These are phyloP conservation scores for Ceriops decandra DNA, from an alignment of 345 rosid species.

Conservation along the genomic window DNA sequence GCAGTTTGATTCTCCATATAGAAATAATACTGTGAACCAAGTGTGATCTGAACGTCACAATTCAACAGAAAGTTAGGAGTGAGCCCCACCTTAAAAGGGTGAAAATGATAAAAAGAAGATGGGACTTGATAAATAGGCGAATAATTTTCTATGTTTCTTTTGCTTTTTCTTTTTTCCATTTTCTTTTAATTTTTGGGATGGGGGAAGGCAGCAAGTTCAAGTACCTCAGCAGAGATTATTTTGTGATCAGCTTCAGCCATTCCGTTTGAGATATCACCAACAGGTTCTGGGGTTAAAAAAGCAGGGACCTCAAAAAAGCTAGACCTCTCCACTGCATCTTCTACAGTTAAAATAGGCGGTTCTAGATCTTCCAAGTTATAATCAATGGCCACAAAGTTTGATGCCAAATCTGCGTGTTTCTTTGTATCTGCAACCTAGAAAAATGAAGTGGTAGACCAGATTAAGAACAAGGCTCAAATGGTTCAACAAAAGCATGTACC, in stretches of 20 bases:
- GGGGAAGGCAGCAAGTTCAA: not conserved
- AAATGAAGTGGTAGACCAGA: slow-evolving; percentile 4
- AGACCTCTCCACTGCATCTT: slow-evolving; percentile 63
- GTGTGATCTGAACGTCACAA: slow-evolving; percentile 44
- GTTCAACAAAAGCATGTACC: not conserved
- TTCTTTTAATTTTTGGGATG: too few species aligned
- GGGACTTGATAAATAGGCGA: too few species aligned
- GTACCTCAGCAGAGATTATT: slow-evolving; percentile 64
- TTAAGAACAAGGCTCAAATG: slow-evolving; percentile 2
- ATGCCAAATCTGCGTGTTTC: slow-evolving; percentile 70
- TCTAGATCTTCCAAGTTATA: slow-evolving; percentile 55
- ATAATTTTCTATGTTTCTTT: too few species aligned
- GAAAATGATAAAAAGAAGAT: not conserved
- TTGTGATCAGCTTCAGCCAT: slow-evolving; percentile 74
- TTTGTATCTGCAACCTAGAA: slow-evolving; percentile 85
- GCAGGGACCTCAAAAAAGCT: slow-evolving; percentile 73
- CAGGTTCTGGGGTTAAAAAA: slow-evolving; percentile 41
- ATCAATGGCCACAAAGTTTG: slow-evolving; percentile 55
- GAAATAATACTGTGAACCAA: slow-evolving; percentile 85
- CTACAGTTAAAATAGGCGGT: slow-evolving; percentile 62
- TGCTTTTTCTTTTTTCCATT: too few species aligned
- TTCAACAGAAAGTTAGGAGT: slow-evolving; percentile 5
- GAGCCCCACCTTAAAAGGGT: not conserved
- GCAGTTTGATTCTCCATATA: slow-evolving; percentile 85
- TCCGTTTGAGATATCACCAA: slow-evolving; percentile 70